phyloP scores from a whole-genome alignment of 1,284 basidiomycete genomes.

The Cryptococcus sp. region DNA sequence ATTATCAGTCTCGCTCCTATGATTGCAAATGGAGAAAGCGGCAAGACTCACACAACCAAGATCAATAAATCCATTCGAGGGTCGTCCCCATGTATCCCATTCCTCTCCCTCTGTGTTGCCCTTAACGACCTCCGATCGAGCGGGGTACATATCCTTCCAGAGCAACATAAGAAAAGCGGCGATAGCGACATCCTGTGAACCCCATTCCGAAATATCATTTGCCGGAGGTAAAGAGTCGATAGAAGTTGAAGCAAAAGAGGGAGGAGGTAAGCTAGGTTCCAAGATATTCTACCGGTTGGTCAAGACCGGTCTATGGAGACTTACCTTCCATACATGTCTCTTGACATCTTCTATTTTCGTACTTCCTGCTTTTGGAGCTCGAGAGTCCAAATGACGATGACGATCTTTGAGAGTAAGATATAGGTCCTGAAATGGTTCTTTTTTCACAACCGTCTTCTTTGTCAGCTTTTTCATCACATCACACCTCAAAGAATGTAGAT shows the following conservation, averaged over 20 bases:
- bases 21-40: neutral
- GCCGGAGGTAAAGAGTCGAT: slow-evolving; percentile 27
- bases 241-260: slow-evolving; percentile 1
- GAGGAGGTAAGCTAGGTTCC: neutral
- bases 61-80: slow-evolving; percentile 80
- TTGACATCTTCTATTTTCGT: slow-evolving; percentile 46
- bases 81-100: slow-evolving; percentile 69
- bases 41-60: slow-evolving; percentile 61
- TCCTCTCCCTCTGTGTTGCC: slow-evolving; percentile 18
- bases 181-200: slow-evolving; percentile 72
- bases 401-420: slow-evolving; percentile 80
- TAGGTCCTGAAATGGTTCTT: slow-evolving; percentile 80
- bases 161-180: slow-evolving; percentile 87
- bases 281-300: neutral
- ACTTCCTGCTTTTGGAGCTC: slow-evolving; percentile 73
- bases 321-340: slow-evolving; percentile 47
- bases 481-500: neutral
- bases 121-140: slow-evolving; percentile 9
- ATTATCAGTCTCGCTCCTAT: neutral
- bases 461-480: neutral
- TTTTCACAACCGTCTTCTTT: slow-evolving; percentile 58
- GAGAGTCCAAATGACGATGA: slow-evolving; percentile 74
- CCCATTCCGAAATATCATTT: slow-evolving; percentile 36
- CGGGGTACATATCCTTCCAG: slow-evolving; percentile 69
- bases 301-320: slow-evolving; percentile 6